Evolutionary conservation across 1,139 yeast species (phyloP), one percentile per base, ranked within the genome.

Genomic region (Yamadazyma aaseri): DNA sequence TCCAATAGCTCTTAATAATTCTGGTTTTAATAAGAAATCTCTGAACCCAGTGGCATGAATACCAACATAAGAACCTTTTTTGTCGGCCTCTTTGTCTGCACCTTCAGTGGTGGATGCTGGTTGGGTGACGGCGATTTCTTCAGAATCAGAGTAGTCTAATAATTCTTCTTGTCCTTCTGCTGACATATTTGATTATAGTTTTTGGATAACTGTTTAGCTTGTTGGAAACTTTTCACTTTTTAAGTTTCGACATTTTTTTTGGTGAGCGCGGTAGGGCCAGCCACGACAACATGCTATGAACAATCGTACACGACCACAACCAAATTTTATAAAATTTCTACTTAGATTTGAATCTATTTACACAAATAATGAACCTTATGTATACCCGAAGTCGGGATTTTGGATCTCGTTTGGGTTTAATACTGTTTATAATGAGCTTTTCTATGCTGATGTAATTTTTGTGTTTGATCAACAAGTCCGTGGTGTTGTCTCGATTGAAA

Each of bases 91-190:
- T 53, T 70, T 68, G 41, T 67, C 71, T 42, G 59, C 50, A 28
- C 55, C 65, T 35, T 73, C 80, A 39, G 69, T 61, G 35, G 69
- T 58, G 40, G 76, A 65, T 41, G 76, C 68, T 51, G 79, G 64
- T 61, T 84, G 72, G 59, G 84, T 78, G 48, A 84, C 87, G 57
- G 87, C 83, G 66, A 81, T 81, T 66, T 92, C 97, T 72, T 92
- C 98, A 65, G 95, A 86, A 63, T 92, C 97, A 62, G 97, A 89
- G 79, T 92, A 90, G 66, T 90, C 97, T 71, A 92, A 82, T 63
- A 90, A 80, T 76, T 92, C 98, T 85, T 90, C 97, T 84, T 90
- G 97, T 58, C 95, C 95, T 79, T 86, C 95, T 84, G 86, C 83
- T 34, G 94, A 79, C 86, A 79, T 79, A 34, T 17, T 43, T 29